Base-by-base conservation (phyloP, 2,329 filamentous ascomycete genomes). In the Tolypocladium pustulatum region DNA sequence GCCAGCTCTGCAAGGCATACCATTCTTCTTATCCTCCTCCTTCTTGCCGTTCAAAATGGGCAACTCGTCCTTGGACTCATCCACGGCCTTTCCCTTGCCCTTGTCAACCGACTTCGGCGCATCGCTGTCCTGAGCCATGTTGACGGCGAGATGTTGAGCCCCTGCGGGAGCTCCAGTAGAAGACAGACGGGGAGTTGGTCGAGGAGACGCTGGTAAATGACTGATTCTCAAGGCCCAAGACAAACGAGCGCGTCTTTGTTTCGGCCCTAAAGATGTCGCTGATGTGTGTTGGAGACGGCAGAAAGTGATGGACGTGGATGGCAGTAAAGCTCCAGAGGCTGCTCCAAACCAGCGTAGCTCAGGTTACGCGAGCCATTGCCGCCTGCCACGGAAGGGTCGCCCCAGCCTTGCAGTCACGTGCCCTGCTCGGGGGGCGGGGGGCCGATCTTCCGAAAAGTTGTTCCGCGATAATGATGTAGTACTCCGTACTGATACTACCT, bases 41-140 rank as follows among this genome's bases (percentile, higher is more conserved):
- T 93, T 90, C 79, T 89, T 89, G 65, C 86, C 88, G 71, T 91
- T 89, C 57, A 81, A 76, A 66, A 83, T 73, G 55, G 81, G 74
- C 78, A 91, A 91, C 60, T 85, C 88, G 68, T 89, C 84, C 70
- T 85, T 85, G 61, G 83, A 79, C 67, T 84, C 83, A 60, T 90
- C 87, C 62, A 86, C 81, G 63, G 87, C 91, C 81, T 97, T 99
- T 72, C 86, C 93, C 82, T 99, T 99, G 77, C 91, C 92, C 83
- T 97, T 97, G 77, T 96, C 91, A 73, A 86, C 83, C 73, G 88
- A 80, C 76, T 89, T 90, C 74, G 89, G 82, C 81, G 87, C 83
- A 78, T 96, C 90, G 79, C 88, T 90, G 77, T 95, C 91, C 81
- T 96, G 90, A 78, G 92, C 92, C 94, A 97, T 96, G 77, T 75